These are phyloP conservation scores for Veloporphyrellus conicus DNA, from an alignment of 1,284 basidiomycete species.

Conservation along the genomic window DNA sequence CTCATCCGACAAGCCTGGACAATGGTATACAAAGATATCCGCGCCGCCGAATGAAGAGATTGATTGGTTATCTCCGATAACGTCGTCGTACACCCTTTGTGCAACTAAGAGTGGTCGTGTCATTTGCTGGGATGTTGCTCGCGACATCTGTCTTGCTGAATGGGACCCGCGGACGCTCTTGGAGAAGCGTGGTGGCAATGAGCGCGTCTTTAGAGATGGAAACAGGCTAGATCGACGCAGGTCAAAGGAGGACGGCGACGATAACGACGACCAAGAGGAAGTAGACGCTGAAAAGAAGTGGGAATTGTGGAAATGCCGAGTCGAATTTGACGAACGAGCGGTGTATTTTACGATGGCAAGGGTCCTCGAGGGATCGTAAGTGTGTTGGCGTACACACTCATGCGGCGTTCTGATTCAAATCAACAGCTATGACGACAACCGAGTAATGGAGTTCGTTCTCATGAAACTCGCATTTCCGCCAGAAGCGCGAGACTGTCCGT, in stretches of 20 bases:
- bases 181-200: slow-evolving; percentile 1
- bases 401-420: slow-evolving; percentile 4
- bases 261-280: slow-evolving; percentile 2
- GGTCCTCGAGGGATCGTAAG: slow-evolving; percentile 50
- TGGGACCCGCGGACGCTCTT: slow-evolving; percentile 50
- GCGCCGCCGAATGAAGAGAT: slow-evolving; percentile 63
- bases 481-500: slow-evolving; percentile 31
- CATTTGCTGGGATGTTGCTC: slow-evolving; percentile 70
- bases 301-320: slow-evolving; percentile 73
- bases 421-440: slow-evolving; percentile 40
- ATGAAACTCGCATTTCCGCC: slow-evolving; percentile 50
- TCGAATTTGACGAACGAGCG: slow-evolving; percentile 65
- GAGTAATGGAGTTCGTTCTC: slow-evolving; percentile 54
- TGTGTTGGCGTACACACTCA: slow-evolving; percentile 12
- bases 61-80: slow-evolving; percentile 72
- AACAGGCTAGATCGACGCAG: slow-evolving; percentile 8
- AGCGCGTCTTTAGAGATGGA: slow-evolving; percentile 11
- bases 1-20: slow-evolving; percentile 14
- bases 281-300: slow-evolving; percentile 41
- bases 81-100: slow-evolving; percentile 66
- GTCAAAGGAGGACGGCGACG: slow-evolving; percentile 10
- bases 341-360: slow-evolving; percentile 75
- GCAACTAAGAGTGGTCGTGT: slow-evolving; percentile 70
- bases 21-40: slow-evolving; percentile 61
- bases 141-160: slow-evolving; percentile 54